Base-by-base conservation (phyloP, 2,329 filamentous ascomycete species). In the Pseudogymnoascus sp. region DNA sequence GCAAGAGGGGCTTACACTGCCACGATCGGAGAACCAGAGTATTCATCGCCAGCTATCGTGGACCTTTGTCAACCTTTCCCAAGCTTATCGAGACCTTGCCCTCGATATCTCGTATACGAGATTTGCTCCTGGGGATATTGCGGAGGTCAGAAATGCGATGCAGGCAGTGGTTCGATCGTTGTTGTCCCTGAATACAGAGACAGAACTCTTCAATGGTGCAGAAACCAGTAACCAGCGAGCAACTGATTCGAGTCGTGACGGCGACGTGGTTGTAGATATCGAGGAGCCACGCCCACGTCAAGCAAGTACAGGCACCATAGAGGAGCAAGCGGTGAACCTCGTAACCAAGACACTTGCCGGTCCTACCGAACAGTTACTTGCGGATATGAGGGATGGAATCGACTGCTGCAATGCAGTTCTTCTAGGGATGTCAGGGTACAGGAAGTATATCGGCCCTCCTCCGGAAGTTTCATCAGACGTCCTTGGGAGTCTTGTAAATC, bases 41-140 rank as follows among this genome's bases (percentile, higher is more conserved):
- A 71, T 75, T 66, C 77, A 80, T 34, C 76, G 80, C 48, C 75
- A 77, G 39, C 73, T 86, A 16, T 78, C 79, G 4, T 78, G 77
- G 65, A 77, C 79, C 0, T 85, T 85, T 65, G 81, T 85, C 65
- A 79, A 82, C 64, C 75, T 86, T 63, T 85, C 83, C 13, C 77
- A 83, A 66, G 80, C 80, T 1, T 80, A 83, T 65, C 78, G 83
- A 71, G 84, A 86, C 68, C 77, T 86, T 65, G 77, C 78, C 11
- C 78, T 84, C 62, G 83, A 85, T 63, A 77, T 85, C n/a, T 82
- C 83, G 1, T 73, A 85, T 3, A 84, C 82, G 1, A 76, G 79
- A 0, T 82, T 85, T 64, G 73, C 73, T 10, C 82, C 83, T 1
- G 73, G 76, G 10, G 82, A 85, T 69, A 75, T 84, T 19, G 73